Conservation (phyloP, 2,329 filamentous ascomycete genomes). For the Colletotrichum siamense region DNA sequence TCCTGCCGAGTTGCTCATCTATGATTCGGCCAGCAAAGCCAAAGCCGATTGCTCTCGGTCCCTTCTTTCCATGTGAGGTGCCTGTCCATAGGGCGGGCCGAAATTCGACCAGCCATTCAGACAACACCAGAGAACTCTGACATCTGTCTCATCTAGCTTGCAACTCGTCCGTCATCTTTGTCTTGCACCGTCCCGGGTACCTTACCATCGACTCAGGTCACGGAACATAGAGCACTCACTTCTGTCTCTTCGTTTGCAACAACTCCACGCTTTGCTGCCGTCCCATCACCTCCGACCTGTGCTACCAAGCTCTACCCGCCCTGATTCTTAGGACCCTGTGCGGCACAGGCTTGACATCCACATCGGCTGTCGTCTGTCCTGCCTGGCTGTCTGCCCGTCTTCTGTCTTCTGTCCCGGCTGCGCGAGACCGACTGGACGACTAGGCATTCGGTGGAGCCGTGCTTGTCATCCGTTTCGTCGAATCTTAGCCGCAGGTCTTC, state of each 20-base stretch:
- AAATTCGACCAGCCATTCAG: slow-evolving; percentile 5
- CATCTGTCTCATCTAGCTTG: background rate
- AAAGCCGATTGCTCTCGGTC: background rate
- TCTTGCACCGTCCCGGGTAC: background rate
- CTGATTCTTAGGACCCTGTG: background rate
- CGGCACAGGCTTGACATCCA: background rate
- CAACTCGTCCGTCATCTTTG: background rate
- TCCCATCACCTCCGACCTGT: background rate
- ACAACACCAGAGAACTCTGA: background rate
- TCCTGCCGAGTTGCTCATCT: slow-evolving; percentile 1
- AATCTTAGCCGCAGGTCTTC: slow-evolving; percentile 18
- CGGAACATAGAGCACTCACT: background rate
- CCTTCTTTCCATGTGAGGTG: slow-evolving; percentile 3
- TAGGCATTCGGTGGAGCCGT: slow-evolving; percentile 7
- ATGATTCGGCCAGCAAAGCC: slow-evolving; percentile 7
- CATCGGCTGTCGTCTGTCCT: background rate
- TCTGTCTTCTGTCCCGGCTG: background rate
- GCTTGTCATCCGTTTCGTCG: slow-evolving; percentile 16
- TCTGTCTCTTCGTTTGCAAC: background rate
- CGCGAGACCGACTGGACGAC: slow-evolving; percentile 1
- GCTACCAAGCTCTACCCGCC: background rate
- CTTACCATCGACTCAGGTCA: background rate
- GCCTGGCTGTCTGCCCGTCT: background rate
- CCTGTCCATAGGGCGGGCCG: slow-evolving; percentile 10
- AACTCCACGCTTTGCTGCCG: background rate